Conservation (phyloP, 1,139 yeast genomes). For the Sugiyamaella japonica region DNA sequence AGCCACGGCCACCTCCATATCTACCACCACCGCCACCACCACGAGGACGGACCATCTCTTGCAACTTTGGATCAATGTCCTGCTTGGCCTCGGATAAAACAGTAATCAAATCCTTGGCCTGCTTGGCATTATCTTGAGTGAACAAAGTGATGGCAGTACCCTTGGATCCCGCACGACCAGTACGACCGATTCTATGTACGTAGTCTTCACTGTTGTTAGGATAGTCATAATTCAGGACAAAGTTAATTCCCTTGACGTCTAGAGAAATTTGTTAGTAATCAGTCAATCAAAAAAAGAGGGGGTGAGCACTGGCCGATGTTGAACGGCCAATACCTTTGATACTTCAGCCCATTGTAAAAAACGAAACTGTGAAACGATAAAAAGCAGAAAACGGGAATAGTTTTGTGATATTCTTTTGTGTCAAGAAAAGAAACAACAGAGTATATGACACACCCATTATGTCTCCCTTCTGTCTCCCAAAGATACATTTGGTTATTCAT, state of each 20-base stretch:
- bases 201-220: conserved; percentile 98
- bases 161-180: conserved; percentile 96
- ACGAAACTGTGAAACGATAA: conserved; percentile 15
- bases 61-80: conserved; percentile 58
- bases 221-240: conserved; percentile 93
- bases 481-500: conserved; percentile 10
- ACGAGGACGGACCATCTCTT: conserved; percentile 51
- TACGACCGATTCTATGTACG: conserved; percentile 95
- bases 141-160: conserved; percentile 97
- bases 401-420: conserved; percentile 2
- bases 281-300: background rate
- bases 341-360: conserved; percentile 11
- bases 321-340: background rate
- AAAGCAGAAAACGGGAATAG: conserved; percentile 17
- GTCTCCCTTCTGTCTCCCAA: conserved; percentile 13
- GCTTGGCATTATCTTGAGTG: conserved; percentile 81
- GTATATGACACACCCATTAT: background rate
- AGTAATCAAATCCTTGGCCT: conserved; percentile 88
- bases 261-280: conserved; percentile 28
- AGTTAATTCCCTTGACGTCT: conserved; percentile 97
- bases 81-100: conserved; percentile 97
- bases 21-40: conserved; percentile 47
- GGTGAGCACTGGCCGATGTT: background rate
- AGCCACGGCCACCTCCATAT: conserved; percentile 50
- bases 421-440: background rate